Conservation (phyloP, 2,329 filamentous ascomycete species). For the Waltergamsia citrina region DNA sequence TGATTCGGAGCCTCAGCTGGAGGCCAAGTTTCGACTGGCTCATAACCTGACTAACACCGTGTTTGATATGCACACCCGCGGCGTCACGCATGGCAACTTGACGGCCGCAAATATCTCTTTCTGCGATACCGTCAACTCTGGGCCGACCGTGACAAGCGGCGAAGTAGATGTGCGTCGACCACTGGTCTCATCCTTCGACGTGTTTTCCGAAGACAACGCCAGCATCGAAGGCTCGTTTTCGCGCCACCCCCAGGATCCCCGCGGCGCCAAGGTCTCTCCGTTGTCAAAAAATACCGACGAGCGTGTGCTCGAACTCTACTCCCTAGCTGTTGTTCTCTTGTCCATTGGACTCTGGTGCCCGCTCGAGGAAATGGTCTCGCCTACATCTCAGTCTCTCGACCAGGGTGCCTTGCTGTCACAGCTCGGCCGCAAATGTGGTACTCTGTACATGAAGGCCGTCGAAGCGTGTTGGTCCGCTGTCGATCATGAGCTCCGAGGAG, state of each 20-base stretch:
- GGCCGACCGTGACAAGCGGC: conserved; percentile 21
- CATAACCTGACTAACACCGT: conserved; percentile 64
- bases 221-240: conserved; percentile 17
- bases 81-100: conserved; percentile 63
- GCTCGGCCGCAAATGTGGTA: conserved; percentile 60
- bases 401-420: conserved; percentile 48
- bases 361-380: conserved; percentile 36
- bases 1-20: conserved; percentile 54
- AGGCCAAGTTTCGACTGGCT: conserved; percentile 68
- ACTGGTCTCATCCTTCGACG: conserved; percentile 63
- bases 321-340: conserved; percentile 61
- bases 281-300: conserved; percentile 40
- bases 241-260: conserved; percentile 57
- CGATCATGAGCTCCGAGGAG: conserved; percentile 46
- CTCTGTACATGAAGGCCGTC: conserved; percentile 66
- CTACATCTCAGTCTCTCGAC: not conserved
- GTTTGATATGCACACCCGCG: conserved; percentile 61
- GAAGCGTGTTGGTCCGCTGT: conserved; percentile 63
- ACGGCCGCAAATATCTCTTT: conserved; percentile 60
- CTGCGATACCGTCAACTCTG: conserved; percentile 27
- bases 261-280: conserved; percentile 37
- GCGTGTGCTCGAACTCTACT: conserved; percentile 59
- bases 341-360: conserved; percentile 70
- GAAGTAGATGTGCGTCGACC: conserved; percentile 58
- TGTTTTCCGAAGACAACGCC: conserved; percentile 40